These are phyloP conservation scores for Daldinia childiae DNA, from an alignment of 495 filamentous ascomycete genomes.

Conservation along the genomic window DNA sequence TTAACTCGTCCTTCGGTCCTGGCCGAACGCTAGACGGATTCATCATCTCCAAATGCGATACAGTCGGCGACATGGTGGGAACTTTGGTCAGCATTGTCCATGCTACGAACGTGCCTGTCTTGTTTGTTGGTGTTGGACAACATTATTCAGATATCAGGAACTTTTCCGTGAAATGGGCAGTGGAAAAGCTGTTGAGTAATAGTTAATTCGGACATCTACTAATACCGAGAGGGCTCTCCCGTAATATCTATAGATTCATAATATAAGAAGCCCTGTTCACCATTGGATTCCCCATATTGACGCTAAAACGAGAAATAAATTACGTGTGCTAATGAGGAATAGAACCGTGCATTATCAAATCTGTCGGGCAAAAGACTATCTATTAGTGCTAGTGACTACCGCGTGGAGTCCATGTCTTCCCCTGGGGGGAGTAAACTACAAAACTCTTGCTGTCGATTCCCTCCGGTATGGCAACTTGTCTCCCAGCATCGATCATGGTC, in stretches of 20 bases:
- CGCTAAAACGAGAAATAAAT: neutral
- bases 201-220: conserved; percentile 35
- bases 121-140: conserved; percentile 94
- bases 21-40: conserved; percentile 88
- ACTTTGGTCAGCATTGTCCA: conserved; percentile 97
- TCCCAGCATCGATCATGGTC: conserved; percentile 11
- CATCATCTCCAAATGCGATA: conserved; percentile 98
- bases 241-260: neutral
- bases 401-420: conserved; percentile 1
- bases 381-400: neutral
- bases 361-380: neutral
- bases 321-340: neutral
- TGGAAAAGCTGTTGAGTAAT: conserved; percentile 72
- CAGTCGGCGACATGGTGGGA: conserved; percentile 98
- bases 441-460: conserved; percentile 7
- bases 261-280: neutral
- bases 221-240: neutral
- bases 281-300: neutral
- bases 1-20: conserved; percentile 89
- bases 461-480: neutral
- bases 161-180: conserved; percentile 91
- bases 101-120: conserved; percentile 92
- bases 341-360: neutral
- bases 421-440: conserved; percentile 18
- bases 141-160: conserved; percentile 96